Conservation (phyloP, 768 basidiomycete species). For the Jaapia argillacea region DNA sequence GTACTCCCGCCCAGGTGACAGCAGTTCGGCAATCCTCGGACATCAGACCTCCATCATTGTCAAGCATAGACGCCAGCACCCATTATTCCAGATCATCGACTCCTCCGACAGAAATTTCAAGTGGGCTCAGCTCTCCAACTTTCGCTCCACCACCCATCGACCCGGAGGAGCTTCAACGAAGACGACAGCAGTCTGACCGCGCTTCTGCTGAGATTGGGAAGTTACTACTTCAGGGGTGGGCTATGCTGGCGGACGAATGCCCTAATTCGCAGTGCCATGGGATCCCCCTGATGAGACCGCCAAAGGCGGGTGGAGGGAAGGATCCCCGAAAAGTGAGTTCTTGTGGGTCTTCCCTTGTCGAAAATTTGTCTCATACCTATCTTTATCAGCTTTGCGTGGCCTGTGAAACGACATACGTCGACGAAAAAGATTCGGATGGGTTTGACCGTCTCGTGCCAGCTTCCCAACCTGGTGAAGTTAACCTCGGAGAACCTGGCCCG, state of each 20-base stretch:
- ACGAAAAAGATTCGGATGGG: slow-evolving; percentile 41
- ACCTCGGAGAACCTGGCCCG: neutral
- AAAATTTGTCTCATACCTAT: slow-evolving; percentile 1
- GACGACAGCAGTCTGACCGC: slow-evolving; percentile 72
- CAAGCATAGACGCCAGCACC: slow-evolving; percentile 39
- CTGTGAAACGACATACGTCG: slow-evolving; percentile 53
- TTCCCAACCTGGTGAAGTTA: slow-evolving; percentile 3
- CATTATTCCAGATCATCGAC: slow-evolving; percentile 57
- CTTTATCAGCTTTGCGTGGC: slow-evolving; percentile 66
- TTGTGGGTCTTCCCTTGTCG: neutral
- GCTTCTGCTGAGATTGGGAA: slow-evolving; percentile 77
- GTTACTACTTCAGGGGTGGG: slow-evolving; percentile 72
- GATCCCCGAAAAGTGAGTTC: slow-evolving; percentile 56
- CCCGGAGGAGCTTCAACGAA: slow-evolving; percentile 51
- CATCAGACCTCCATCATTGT: slow-evolving; percentile 11
- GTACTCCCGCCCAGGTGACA: too few relatives aligned
- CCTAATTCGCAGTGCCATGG: slow-evolving; percentile 61
- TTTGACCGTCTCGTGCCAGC: slow-evolving; percentile 31
- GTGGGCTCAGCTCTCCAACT: slow-evolving; percentile 45
- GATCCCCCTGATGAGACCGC: slow-evolving; percentile 75
- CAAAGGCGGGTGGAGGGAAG: slow-evolving; percentile 47
- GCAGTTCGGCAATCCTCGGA: too few relatives aligned
- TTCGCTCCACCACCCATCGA: slow-evolving; percentile 59
- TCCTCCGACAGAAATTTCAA: slow-evolving; percentile 69
- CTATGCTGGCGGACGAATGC: slow-evolving; percentile 87